These are phyloP conservation scores for Cenchrus americanus DNA, from an alignment of 176 grass and related monocot species.

Conservation along the genomic window DNA sequence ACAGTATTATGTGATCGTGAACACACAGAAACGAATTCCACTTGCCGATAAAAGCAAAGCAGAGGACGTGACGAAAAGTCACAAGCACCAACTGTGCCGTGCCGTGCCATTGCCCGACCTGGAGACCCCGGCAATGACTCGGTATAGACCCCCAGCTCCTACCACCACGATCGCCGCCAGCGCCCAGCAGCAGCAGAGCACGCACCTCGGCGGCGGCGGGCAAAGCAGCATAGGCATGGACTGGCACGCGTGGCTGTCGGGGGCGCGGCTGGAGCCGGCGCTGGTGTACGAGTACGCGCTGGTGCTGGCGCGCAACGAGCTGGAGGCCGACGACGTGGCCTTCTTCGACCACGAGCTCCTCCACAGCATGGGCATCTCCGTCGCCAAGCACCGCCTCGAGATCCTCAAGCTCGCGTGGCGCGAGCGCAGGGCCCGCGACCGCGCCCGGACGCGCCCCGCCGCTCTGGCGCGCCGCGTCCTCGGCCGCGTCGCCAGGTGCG, in stretches of 20 bases:
- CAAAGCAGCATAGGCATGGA: slow-evolving; percentile 34
- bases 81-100: slow-evolving; percentile 36
- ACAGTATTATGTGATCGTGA: background rate
- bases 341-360: slow-evolving; percentile 74
- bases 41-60: background rate
- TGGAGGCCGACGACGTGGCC: slow-evolving; percentile 59
- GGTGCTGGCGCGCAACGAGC: slow-evolving; percentile 64
- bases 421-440: slow-evolving; percentile 13
- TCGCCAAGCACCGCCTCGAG: slow-evolving; percentile 92
- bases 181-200: background rate
- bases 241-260: slow-evolving; percentile 69
- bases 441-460: background rate
- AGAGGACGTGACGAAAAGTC: slow-evolving; percentile 48
- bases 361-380: slow-evolving; percentile 78
- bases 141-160: too few species aligned
- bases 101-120: slow-evolving; percentile 2
- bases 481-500: slow-evolving; percentile 46
- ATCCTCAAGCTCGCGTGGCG: slow-evolving; percentile 78
- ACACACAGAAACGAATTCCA: background rate
- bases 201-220: too few species aligned
- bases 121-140: too few species aligned
- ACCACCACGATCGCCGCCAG: too few species aligned
- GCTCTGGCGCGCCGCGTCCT: background rate
- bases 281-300: slow-evolving; percentile 65
- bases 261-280: slow-evolving; percentile 44